A percentile compares a stretch with the other conserved stretches of the same genome.
Conservation (phyloP, 495 filamentous ascomycete genomes). For the Talaromyces borbonicus region DNA sequence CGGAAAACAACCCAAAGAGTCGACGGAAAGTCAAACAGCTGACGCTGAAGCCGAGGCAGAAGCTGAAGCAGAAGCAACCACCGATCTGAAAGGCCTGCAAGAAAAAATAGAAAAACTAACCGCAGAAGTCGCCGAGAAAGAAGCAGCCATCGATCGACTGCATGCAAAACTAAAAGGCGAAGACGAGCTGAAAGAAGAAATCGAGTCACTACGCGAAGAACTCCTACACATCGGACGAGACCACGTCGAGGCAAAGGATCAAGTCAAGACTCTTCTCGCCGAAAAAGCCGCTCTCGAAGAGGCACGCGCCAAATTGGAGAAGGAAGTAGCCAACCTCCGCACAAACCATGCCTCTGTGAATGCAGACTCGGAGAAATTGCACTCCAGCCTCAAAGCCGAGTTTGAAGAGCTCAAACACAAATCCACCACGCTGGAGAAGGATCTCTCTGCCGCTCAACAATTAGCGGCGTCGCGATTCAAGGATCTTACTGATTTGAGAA, state of each 20-base stretch:
- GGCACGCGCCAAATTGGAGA: conserved; percentile 55
- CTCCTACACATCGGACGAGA: conserved; percentile 66
- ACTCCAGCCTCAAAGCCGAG: conserved; percentile 53
- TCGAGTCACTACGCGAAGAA: conserved; percentile 73
- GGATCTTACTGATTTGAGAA: conserved; percentile 68
- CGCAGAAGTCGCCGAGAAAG: conserved; percentile 59
- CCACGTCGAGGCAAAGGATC: conserved; percentile 73
- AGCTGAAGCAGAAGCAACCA: conserved; percentile 13
- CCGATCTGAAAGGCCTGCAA: conserved; percentile 35
- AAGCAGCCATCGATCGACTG: conserved; percentile 56
- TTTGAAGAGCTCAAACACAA: conserved; percentile 67
- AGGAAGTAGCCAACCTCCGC: conserved; percentile 49
- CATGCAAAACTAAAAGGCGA: conserved; percentile 58
- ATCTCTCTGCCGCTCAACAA: conserved; percentile 77
- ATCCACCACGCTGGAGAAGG: conserved; percentile 61
- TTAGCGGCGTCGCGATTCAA: conserved; percentile 80
- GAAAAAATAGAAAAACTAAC: conserved; percentile 45
- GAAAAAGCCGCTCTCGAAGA: conserved; percentile 52
- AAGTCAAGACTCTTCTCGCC: conserved; percentile 55
- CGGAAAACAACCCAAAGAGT: conserved; percentile 40
- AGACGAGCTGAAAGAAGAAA: conserved; percentile 76
- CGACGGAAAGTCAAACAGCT: no score
- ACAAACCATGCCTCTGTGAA: conserved; percentile 37
- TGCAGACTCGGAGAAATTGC: conserved; percentile 44
- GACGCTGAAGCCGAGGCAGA: conserved; percentile 17